A percentile compares a stretch with the other conserved stretches of the same genome.
Evolutionary conservation across 495 filamentous ascomycete species (phyloP).

Genomic region (Daldinia vernicosa): DNA sequence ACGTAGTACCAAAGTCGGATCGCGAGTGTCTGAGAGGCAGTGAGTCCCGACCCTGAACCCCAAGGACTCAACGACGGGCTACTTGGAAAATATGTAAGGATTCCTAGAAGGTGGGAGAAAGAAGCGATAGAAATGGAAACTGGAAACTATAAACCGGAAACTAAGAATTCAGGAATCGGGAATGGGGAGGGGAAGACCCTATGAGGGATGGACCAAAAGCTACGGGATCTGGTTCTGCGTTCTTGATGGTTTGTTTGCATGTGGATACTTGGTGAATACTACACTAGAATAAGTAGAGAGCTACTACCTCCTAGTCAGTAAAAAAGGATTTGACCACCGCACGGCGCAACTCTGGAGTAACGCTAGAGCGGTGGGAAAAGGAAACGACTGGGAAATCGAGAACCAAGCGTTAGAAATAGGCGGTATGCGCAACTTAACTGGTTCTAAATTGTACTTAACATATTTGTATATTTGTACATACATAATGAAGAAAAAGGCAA

Average conservation of each 20-base stretch:
- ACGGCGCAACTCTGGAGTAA: background rate
- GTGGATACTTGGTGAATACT: slow-evolving; percentile 29
- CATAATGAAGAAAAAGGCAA: slow-evolving; percentile 20
- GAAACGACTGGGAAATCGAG: slow-evolving; percentile 2
- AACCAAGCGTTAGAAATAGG: slow-evolving; percentile 22
- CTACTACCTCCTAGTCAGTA: slow-evolving; percentile 12
- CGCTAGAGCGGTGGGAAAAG: slow-evolving; percentile 31
- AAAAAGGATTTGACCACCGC: slow-evolving; percentile 37
- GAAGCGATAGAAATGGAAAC: slow-evolving; percentile 37
- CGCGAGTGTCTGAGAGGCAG: slow-evolving; percentile 29
- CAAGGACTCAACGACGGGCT: slow-evolving; percentile 7
- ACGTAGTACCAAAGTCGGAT: slow-evolving; percentile 13
- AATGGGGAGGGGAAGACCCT: slow-evolving; percentile 23
- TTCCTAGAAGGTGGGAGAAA: slow-evolving; percentile 28
- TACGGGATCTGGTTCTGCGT: slow-evolving; percentile 38
- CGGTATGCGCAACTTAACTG: slow-evolving; percentile 41
- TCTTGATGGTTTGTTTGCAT: slow-evolving; percentile 43
- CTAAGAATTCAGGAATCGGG: slow-evolving; percentile 14
- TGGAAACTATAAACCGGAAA: slow-evolving; percentile 5
- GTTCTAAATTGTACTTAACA: slow-evolving; percentile 5
- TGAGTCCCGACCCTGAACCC: slow-evolving; percentile 19
- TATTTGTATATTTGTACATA: no score
- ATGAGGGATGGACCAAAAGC: slow-evolving; percentile 25
- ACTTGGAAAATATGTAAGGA: slow-evolving; percentile 9
- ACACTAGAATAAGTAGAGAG: background rate